A percentile compares a stretch with the other conserved stretches of the same genome.
Conservation (phyloP, 2,329 filamentous ascomycete species). For the Periconia sp. region DNA sequence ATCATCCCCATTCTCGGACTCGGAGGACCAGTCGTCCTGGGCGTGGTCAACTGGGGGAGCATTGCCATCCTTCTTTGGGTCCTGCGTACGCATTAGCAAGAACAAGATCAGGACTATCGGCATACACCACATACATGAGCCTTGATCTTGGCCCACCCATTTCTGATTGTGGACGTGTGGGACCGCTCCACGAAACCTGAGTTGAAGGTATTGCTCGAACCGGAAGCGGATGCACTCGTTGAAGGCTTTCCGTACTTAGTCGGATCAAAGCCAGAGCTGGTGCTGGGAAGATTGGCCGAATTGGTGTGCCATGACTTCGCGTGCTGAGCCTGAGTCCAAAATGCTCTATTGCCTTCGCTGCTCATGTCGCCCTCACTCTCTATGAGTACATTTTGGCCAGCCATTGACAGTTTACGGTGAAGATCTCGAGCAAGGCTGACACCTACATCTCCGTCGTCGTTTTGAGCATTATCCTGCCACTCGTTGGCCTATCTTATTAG, state of each 20-base stretch:
- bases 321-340: slow-evolving; percentile 19
- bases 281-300: slow-evolving; percentile 14
- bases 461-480: slow-evolving; percentile 9
- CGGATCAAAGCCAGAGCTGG: slow-evolving; percentile 22
- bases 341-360: slow-evolving; percentile 4
- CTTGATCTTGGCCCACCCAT: slow-evolving; percentile 36
- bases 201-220: slow-evolving; percentile 23
- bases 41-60: slow-evolving; percentile 1
- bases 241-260: slow-evolving; percentile 26
- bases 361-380: slow-evolving; percentile 22
- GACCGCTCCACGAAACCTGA: slow-evolving; percentile 35
- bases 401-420: slow-evolving; percentile 19
- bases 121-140: slow-evolving; percentile 29
- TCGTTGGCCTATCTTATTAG: slow-evolving; percentile 21
- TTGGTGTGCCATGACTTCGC: slow-evolving; percentile 33
- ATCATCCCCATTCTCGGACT: slow-evolving; percentile 52
- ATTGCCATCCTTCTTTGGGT: slow-evolving; percentile 14
- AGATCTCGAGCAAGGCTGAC: slow-evolving; percentile 23
- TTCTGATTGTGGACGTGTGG: slow-evolving; percentile 12
- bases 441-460: slow-evolving; percentile 20
- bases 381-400: slow-evolving; percentile 23
- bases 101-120: neutral
- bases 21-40: slow-evolving; percentile 47
- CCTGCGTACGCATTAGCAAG: slow-evolving; percentile 14
- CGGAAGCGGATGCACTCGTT: slow-evolving; percentile 13